phyloP scores from a whole-genome alignment of 352 stramenopile species.

The Pythium vanterpoolii region DNA sequence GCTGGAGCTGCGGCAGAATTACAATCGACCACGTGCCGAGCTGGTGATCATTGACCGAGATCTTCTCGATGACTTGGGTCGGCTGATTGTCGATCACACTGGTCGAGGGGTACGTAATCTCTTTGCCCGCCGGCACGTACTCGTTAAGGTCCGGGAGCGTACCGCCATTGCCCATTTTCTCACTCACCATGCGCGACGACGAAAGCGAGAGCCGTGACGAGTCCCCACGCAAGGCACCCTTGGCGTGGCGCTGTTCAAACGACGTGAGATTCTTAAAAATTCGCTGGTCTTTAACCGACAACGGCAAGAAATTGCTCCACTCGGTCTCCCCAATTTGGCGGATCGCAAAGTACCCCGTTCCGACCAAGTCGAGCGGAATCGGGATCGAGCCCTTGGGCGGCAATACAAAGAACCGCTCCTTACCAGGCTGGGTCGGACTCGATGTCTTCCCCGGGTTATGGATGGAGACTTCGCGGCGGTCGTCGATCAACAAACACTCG shows the following conservation, averaged over 20 bases:
- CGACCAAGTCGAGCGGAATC: conserved; percentile 76
- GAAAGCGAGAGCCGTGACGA: conserved; percentile 34
- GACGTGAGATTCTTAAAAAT: conserved; percentile 72
- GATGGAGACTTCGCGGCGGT: conserved; percentile 34
- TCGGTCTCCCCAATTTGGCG: conserved; percentile 80
- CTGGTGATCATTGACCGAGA: conserved; percentile 52
- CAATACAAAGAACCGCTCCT: conserved; percentile 58
- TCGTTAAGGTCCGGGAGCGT: conserved; percentile 44
- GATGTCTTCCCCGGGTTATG: no score
- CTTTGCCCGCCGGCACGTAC: conserved; percentile 46
- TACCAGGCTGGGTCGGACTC: conserved; percentile 28
- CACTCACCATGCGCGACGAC: conserved; percentile 49
- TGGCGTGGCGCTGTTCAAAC: conserved; percentile 67
- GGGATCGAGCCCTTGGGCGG: conserved; percentile 46
- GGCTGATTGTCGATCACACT: conserved; percentile 82
- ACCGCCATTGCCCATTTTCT: conserved; percentile 68
- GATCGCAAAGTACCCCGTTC: conserved; percentile 71
- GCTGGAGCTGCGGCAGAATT: conserved; percentile 75
- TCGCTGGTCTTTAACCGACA: conserved; percentile 70
- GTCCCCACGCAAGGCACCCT: conserved; percentile 54
- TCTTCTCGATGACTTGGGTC: conserved; percentile 71
- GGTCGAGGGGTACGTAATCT: conserved; percentile 66
- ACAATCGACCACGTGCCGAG: conserved; percentile 73
- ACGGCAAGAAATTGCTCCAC: conserved; percentile 74
- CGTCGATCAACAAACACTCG: conserved; percentile 67